Evolutionary conservation across 1,284 basidiomycete genomes (phyloP).

Genomic region (Termitomyces sp.): DNA sequence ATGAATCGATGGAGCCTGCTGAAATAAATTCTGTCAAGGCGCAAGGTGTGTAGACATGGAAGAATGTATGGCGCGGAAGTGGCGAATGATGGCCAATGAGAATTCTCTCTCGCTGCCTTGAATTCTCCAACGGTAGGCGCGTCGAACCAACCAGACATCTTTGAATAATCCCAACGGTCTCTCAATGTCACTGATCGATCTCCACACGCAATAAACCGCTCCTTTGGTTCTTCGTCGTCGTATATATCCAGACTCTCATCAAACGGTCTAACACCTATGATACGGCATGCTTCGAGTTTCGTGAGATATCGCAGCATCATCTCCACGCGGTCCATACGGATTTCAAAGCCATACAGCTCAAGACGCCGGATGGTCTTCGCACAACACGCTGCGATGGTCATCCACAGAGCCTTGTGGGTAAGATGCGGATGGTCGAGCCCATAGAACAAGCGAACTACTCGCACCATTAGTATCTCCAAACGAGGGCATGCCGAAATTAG

Average conservation of each 20-base stretch:
- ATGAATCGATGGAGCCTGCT: not conserved
- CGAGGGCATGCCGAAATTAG: not conserved
- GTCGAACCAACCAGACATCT: not conserved
- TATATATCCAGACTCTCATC: not conserved
- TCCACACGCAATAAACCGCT: not conserved
- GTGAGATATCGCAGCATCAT: not conserved
- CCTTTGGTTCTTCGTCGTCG: not conserved
- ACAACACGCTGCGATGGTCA: not conserved
- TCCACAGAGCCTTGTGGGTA: not conserved
- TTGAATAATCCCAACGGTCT: not conserved
- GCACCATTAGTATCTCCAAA: not conserved
- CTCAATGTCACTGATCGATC: not conserved
- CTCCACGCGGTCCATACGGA: not conserved
- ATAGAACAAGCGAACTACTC: too few relatives aligned
- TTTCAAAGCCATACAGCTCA: not conserved
- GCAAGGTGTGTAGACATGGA: not conserved
- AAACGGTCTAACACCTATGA: not conserved
- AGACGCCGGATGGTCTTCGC: not conserved
- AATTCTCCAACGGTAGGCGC: not conserved
- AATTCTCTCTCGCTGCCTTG: not conserved
- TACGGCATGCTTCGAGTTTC: not conserved
- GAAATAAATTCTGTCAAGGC: not conserved
- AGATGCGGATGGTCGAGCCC: not conserved
- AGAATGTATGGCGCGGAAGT: not conserved
- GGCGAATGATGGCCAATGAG: not conserved